Evolutionary conservation across 148 eudicot species (phyloP), one percentile per base, ranked within the genome.

Genomic region (Simmondsia chinensis): DNA sequence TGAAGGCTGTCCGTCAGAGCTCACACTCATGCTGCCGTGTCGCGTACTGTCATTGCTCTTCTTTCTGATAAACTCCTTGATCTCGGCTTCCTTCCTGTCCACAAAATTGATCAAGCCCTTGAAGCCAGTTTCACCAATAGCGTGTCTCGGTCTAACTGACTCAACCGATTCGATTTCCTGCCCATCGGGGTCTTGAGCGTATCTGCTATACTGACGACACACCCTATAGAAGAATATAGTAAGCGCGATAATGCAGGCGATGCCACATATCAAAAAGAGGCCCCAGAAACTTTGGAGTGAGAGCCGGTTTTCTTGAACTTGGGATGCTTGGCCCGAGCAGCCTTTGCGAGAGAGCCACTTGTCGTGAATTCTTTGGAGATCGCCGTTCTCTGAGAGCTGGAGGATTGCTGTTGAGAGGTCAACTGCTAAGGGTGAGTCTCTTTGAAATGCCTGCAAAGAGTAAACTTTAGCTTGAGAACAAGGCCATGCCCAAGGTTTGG

Each of bases 251-350:
- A 79, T 46, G 59, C 94, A 81, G 9, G 77, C 65, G 28, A 65
- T n/a, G n/a, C 88, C 97, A 25, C 85, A 82, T 13, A 91, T 70
- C 20, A 91, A 70, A 54, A 91, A 91, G 22, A 91, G 68, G 37
- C 95, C 97, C 97, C 97, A 91, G 65, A 91, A 91, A 66, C 85
- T 85, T 9, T 25, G 64, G 36, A 91, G 79, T 7, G 95, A 82
- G 4, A 85, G 82, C 40, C 66, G 65, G 52, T 19, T 66, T 0
- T 60, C 69, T 17, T 70, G 80, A 2, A 12, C 47, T 59, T 68
- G 72, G 50, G 33, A 53, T 39, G 53, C 15, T 52, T 62, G 66
- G 3, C 52, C 10, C 0, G 80, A 53, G 70, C 97, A 89, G 40
- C 22, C 54, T 4, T 43, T 43, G 10, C 7, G 30, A 4, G 77